Evolutionary conservation across 2,329 filamentous ascomycete genomes (phyloP).

Genomic region (Zalaria obscura): DNA sequence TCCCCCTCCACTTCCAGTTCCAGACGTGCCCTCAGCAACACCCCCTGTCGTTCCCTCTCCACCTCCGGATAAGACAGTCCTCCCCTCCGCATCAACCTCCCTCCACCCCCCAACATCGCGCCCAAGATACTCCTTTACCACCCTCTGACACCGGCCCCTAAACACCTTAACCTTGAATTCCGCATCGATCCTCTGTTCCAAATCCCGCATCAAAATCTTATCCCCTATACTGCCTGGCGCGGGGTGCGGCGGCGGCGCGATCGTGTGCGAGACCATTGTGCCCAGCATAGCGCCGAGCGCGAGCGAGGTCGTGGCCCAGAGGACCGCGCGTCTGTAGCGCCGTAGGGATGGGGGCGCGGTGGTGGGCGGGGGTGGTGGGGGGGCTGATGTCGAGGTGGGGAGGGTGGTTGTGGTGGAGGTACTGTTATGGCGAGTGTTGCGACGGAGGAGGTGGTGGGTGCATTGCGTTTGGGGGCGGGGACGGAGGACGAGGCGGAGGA

Average conservation of each 20-base stretch:
- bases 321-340: slow-evolving; percentile 9
- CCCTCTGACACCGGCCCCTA: slow-evolving; percentile 25
- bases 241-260: slow-evolving; percentile 31
- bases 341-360: slow-evolving; percentile 5
- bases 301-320: slow-evolving; percentile 22
- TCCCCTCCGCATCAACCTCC: slow-evolving; percentile 1
- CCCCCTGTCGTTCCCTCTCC: slow-evolving; percentile 1
- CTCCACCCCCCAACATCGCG: slow-evolving; percentile 1
- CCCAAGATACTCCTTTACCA: slow-evolving; percentile 8
- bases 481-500: no score
- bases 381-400: background rate
- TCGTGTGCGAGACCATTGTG: slow-evolving; percentile 22
- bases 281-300: slow-evolving; percentile 27
- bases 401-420: slow-evolving; percentile 2
- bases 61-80: slow-evolving; percentile 1
- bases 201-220: slow-evolving; percentile 21
- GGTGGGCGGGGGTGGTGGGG: background rate
- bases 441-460: background rate
- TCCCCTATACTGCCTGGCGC: slow-evolving; percentile 27
- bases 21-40: background rate
- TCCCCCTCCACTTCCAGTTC: background rate
- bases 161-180: slow-evolving; percentile 36
- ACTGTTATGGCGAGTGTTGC: background rate
- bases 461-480: no score
- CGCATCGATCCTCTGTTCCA: slow-evolving; percentile 28